Base-by-base conservation (phyloP, 441 rosid species). In the Euphorbia schlechtendalii region DNA sequence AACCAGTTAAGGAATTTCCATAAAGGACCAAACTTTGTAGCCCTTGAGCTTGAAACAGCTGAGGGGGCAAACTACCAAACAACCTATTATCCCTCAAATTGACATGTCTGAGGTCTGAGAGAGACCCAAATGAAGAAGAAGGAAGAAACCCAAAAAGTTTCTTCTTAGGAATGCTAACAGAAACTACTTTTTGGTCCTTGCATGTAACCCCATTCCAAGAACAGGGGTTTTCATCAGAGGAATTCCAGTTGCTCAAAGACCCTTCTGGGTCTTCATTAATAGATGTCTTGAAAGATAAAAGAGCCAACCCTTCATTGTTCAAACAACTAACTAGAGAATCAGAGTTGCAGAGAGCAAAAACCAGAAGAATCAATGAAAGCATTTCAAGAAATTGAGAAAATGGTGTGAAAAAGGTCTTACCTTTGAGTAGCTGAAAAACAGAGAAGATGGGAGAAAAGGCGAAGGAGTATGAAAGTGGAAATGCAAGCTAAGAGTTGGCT, bases 161-260 rank as follows among this genome's bases (percentile, higher is more conserved):
- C 84, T 84, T 88, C 78, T 79, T 89, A 2, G 99, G 97, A 72
- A 90, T 87, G 77, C 92, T 84, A 64, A 94, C 59, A 68, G 97
- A 87, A 10, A 90, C 82, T 34, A 94, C 97, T 45, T 67, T 89
- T 62, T 62, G 82, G 38, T 89, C 89, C 69, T 86, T 86, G 82
- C 99, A 94, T 51, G 96, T 87, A 60, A 94, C 77, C 62, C 97
- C 97, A 78, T 91, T 89, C 99, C 98, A 94, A 0, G 89, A 84
- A 71, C 96, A 94, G 40, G 96, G 85, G 75, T 73, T 76, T 2
- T 77, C 80, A 75, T 86, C 82, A 6, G 94, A 91, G 54, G 87
- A 76, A 83, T 88, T 88, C 99, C 99, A 90, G 75, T 82, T 87
- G 67, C 68, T 78, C n/a, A 94, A 76, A 52, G 89, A 84, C 74